These are phyloP conservation scores for Cryphonectria japonica DNA, from an alignment of 2,329 filamentous ascomycete genomes.

Conservation along the genomic window DNA sequence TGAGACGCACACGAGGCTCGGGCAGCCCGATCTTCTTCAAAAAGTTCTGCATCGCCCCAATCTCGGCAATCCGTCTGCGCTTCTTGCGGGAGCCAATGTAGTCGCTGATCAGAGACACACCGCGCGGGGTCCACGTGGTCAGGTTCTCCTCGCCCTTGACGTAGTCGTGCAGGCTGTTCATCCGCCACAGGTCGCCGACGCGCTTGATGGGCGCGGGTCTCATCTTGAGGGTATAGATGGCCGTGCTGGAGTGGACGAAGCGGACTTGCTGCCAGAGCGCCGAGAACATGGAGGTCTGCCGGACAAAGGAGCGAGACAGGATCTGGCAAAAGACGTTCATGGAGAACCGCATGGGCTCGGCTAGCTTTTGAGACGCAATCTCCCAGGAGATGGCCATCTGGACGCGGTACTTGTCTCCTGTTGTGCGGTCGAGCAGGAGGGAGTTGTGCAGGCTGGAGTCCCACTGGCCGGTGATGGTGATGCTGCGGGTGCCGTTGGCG, in stretches of 20 bases:
- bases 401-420: constrained; percentile 88
- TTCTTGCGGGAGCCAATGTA: constrained; percentile 77
- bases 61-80: constrained; percentile 74
- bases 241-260: constrained; percentile 84
- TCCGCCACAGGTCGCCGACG: constrained; percentile 91
- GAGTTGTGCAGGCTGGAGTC: constrained; percentile 93
- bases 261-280: constrained; percentile 83
- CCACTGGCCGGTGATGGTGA: constrained; percentile 91
- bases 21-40: constrained; percentile 62
- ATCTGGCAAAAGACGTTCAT: constrained; percentile 83
- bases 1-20: constrained; percentile 42
- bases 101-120: constrained; percentile 88
- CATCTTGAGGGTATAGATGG: constrained; percentile 84
- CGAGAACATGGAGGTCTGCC: constrained; percentile 85
- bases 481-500: constrained; percentile 84
- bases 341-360: constrained; percentile 86
- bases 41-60: constrained; percentile 73
- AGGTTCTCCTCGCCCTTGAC: constrained; percentile 94
- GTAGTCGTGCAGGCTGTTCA: constrained; percentile 93
- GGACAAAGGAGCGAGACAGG: constrained; percentile 79
- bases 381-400: constrained; percentile 89
- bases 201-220: constrained; percentile 88
- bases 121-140: constrained; percentile 82
- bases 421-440: constrained; percentile 89
- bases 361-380: constrained; percentile 78